Evolutionary conservation across 2,329 filamentous ascomycete species (phyloP).

Genomic region (Epichloe glyceriae): DNA sequence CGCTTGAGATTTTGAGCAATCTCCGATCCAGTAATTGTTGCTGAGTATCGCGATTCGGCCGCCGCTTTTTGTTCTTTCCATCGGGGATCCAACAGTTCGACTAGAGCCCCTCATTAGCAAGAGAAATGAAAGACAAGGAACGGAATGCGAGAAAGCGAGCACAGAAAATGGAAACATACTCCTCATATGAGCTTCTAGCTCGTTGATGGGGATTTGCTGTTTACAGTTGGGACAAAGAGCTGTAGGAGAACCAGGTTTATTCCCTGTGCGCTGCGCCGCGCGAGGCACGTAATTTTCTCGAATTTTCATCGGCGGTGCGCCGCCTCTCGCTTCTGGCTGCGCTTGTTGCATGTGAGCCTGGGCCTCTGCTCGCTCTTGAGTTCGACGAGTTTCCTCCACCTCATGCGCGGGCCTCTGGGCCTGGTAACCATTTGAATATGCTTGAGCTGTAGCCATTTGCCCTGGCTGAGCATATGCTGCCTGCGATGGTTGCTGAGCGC

Average conservation of each 20-base stretch:
- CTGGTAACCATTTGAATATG: conserved; percentile 13
- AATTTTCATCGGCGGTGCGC: conserved; percentile 68
- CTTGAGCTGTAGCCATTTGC: conserved; percentile 27
- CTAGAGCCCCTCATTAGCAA: conserved; percentile 24
- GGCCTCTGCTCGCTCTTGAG: conserved; percentile 49
- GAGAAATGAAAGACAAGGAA: background rate
- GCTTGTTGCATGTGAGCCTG: conserved; percentile 58
- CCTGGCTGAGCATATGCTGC: conserved; percentile 19
- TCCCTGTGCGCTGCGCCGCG: conserved; percentile 59
- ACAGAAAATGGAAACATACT: conserved; percentile 36
- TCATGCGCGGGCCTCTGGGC: conserved; percentile 32
- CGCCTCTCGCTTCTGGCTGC: conserved; percentile 62
- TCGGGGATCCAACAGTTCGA: conserved; percentile 82
- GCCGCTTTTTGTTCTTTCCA: conserved; percentile 96
- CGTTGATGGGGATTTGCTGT: conserved; percentile 73
- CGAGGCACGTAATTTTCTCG: conserved; percentile 85
- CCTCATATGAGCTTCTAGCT: conserved; percentile 85
- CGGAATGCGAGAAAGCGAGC: background rate
- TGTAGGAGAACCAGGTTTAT: conserved; percentile 50
- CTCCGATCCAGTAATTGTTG: conserved; percentile 74
- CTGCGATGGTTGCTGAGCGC: conserved; percentile 21
- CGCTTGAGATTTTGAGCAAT: conserved; percentile 92
- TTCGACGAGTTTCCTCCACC: conserved; percentile 50
- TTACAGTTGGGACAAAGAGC: conserved; percentile 87
- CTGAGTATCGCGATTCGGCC: conserved; percentile 69